Percentiles rank a stretch among this genome's conserved stretches.
phyloP scores from a whole-genome alignment of 1,284 basidiomycete genomes.

The Pseudozyma pruni region DNA sequence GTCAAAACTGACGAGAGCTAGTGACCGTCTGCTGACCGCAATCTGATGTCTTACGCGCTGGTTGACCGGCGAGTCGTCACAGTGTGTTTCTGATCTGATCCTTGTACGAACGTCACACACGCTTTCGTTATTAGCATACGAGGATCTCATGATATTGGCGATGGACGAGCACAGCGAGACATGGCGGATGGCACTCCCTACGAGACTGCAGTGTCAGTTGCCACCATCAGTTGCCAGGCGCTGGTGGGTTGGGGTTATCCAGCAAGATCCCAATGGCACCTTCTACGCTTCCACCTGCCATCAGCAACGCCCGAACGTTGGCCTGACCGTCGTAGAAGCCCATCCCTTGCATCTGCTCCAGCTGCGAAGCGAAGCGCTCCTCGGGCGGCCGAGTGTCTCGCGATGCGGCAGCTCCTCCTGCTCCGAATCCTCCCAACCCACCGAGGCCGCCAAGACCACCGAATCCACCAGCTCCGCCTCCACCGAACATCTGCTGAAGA shows the following conservation, averaged over 20 bases:
- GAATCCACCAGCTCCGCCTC: slow-evolving; percentile 40
- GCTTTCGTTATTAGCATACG: no score
- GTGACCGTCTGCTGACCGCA: no score
- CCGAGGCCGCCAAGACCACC: slow-evolving; percentile 39
- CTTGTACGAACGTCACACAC: no score
- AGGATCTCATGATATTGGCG: no score
- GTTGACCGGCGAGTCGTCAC: no score
- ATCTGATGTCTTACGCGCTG: no score
- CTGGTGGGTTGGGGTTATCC: slow-evolving; percentile 48
- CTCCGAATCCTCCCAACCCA: slow-evolving; percentile 24
- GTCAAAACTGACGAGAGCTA: no score
- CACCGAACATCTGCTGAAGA: slow-evolving; percentile 49
- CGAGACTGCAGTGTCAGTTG: no score
- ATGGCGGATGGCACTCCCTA: no score
- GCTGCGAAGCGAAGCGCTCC: slow-evolving; percentile 61
- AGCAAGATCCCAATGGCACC: slow-evolving; percentile 59
- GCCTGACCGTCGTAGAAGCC: slow-evolving; percentile 62
- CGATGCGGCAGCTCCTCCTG: slow-evolving; percentile 22
- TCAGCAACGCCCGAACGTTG: slow-evolving; percentile 60
- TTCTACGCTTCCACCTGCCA: slow-evolving; percentile 62
- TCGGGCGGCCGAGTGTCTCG: slow-evolving; percentile 58
- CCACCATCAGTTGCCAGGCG: no score
- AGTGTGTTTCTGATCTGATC: no score
- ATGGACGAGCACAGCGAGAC: no score
- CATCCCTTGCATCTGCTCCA: slow-evolving; percentile 65